Evolutionary conservation across 2,329 filamentous ascomycete genomes (phyloP).

Genomic region (Colletotrichum truncatum): DNA sequence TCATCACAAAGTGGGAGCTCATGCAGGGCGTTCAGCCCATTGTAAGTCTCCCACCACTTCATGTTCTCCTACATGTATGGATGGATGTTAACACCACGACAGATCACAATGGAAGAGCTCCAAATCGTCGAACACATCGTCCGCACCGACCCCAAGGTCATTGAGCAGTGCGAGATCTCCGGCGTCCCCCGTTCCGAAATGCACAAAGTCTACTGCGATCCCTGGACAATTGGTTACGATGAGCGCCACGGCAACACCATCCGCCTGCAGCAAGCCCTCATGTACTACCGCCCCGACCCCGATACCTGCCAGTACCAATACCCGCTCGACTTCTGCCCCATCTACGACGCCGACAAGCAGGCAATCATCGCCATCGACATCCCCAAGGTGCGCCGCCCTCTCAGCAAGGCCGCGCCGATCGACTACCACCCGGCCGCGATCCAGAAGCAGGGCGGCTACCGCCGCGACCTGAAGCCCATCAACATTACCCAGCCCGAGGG

Average conservation of each 20-base stretch:
- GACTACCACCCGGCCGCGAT: slow-evolving; percentile 84
- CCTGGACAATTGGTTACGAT: slow-evolving; percentile 96
- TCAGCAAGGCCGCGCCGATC: slow-evolving; percentile 76
- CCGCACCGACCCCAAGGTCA: slow-evolving; percentile 83
- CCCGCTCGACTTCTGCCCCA: slow-evolving; percentile 93
- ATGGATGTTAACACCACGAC: not conserved
- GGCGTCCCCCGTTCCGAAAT: slow-evolving; percentile 86
- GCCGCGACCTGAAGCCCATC: slow-evolving; percentile 84
- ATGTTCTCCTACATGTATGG: not conserved
- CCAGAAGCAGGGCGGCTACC: slow-evolving; percentile 78
- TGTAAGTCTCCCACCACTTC: slow-evolving; percentile 51
- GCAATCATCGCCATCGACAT: slow-evolving; percentile 86
- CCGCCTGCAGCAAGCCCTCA: slow-evolving; percentile 89
- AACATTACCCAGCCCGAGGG: slow-evolving; percentile 90
- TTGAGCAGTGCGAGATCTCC: slow-evolving; percentile 87
- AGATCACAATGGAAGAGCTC: slow-evolving; percentile 93
- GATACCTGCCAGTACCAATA: slow-evolving; percentile 93
- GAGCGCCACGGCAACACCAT: slow-evolving; percentile 83
- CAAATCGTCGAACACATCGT: slow-evolving; percentile 80
- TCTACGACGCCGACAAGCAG: slow-evolving; percentile 83
- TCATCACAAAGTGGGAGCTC: slow-evolving; percentile 78
- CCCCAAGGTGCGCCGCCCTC: slow-evolving; percentile 77
- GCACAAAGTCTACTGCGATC: slow-evolving; percentile 96
- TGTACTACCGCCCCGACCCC: slow-evolving; percentile 90
- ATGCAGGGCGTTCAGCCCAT: slow-evolving; percentile 84